phyloP scores from a whole-genome alignment of 495 filamentous ascomycete species.

The Aspergillus carlsbadensis region DNA sequence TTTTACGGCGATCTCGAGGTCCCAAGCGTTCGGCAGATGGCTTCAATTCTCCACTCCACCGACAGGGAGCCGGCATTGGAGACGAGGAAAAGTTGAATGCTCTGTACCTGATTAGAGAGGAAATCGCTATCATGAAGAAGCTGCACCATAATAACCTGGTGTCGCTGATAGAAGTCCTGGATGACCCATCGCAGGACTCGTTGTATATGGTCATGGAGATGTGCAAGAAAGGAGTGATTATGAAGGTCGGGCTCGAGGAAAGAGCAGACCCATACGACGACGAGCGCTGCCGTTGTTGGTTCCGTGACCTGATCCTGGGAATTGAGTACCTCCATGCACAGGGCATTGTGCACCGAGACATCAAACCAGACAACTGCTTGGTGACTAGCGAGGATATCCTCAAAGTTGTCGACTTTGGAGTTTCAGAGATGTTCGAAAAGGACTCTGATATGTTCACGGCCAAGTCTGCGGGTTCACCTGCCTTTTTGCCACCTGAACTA shows the following conservation, averaged over 20 bases:
- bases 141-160: constrained; percentile 91
- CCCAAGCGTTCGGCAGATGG: constrained; percentile 54
- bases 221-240: constrained; percentile 97
- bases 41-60: constrained; percentile 63
- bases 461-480: constrained; percentile 92
- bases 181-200: constrained; percentile 93
- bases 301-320: constrained; percentile 91
- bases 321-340: constrained; percentile 97
- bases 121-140: constrained; percentile 99
- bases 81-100: constrained; percentile 69
- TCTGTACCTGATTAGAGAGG: constrained; percentile 86
- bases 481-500: constrained; percentile 90
- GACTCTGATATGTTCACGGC: constrained; percentile 83
- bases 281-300: constrained; percentile 85
- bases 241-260: constrained; percentile 92
- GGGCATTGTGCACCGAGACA: constrained; percentile 93
- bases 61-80: constrained; percentile 44
- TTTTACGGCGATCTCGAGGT: constrained; percentile 68
- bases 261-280: constrained; percentile 78
- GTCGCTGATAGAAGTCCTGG: constrained; percentile 88
- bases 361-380: constrained; percentile 96
- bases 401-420: constrained; percentile 97
- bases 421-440: constrained; percentile 98
- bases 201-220: constrained; percentile 98
- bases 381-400: constrained; percentile 87